These are phyloP conservation scores for Passalora sequoiae DNA, from an alignment of 2,329 filamentous ascomycete species.

Conservation along the genomic window DNA sequence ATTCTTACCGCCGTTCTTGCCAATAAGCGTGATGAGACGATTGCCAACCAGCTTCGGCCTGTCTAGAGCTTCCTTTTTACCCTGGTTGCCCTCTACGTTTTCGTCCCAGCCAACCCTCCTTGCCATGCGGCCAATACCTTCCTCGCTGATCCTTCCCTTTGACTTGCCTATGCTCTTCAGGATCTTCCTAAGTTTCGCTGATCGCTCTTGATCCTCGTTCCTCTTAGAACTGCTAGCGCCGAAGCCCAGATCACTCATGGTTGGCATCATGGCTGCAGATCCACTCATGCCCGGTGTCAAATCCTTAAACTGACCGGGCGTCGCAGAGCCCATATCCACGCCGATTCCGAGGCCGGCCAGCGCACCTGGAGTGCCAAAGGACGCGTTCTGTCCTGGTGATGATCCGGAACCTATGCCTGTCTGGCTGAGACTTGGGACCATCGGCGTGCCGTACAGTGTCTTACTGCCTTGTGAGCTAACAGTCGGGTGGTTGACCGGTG, in stretches of 20 bases:
- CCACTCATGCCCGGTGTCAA: slow-evolving; percentile 28
- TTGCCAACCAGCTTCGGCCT: slow-evolving; percentile 25
- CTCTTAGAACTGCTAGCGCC: slow-evolving; percentile 36
- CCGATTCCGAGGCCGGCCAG: slow-evolving; percentile 24
- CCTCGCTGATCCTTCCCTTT: slow-evolving; percentile 67
- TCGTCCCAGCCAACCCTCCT: slow-evolving; percentile 59
- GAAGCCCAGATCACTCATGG: slow-evolving; percentile 42
- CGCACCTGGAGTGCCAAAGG: slow-evolving; percentile 29
- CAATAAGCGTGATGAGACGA: slow-evolving; percentile 35
- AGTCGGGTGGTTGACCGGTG: slow-evolving; percentile 34
- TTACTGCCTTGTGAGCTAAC: slow-evolving; percentile 28
- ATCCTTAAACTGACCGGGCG: slow-evolving; percentile 39
- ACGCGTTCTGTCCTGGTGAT: slow-evolving; percentile 24
- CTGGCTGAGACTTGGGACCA: slow-evolving; percentile 32
- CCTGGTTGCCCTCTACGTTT: slow-evolving; percentile 21
- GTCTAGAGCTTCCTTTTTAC: slow-evolving; percentile 10
- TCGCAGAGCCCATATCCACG: slow-evolving; percentile 32
- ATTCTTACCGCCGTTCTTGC: slow-evolving; percentile 31
- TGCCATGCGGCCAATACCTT: slow-evolving; percentile 67
- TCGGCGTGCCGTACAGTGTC: slow-evolving; percentile 30
- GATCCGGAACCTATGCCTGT: slow-evolving; percentile 21
- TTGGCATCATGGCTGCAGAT: slow-evolving; percentile 40
- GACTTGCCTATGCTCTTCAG: slow-evolving; percentile 63
- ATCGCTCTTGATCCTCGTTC: slow-evolving; percentile 51
- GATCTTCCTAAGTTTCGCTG: slow-evolving; percentile 53